Evolutionary conservation across 345 rosid genomes (phyloP).

Genomic region (Hibiscus trionum): DNA sequence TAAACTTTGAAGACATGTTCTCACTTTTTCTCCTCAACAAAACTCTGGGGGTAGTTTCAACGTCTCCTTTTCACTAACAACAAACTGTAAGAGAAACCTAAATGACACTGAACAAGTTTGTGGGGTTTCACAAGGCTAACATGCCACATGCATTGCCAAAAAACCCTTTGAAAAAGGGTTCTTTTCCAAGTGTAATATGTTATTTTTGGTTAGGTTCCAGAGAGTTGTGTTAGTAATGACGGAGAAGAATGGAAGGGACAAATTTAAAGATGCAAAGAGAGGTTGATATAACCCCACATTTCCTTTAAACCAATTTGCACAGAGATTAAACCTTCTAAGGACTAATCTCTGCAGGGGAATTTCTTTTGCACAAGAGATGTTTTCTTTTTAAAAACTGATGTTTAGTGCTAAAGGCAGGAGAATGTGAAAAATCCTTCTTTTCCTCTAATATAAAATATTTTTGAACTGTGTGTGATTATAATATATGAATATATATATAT

Average conservation of each 20-base stretch:
- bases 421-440: not conserved
- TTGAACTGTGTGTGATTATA: too few relatives aligned
- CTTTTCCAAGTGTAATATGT: not conserved
- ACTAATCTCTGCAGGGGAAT: not conserved
- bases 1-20: conserved; percentile 60
- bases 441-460: not conserved
- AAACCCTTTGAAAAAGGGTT: not conserved
- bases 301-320: conserved; percentile 11
- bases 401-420: not conserved
- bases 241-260: conserved; percentile 5
- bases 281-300: conserved; percentile 17
- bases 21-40: not conserved
- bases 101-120: not conserved
- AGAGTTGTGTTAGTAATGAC: conserved; percentile 7
- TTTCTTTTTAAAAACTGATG: not conserved
- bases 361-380: not conserved
- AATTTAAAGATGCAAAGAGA: conserved; percentile 18
- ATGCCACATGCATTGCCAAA: conserved; percentile 4
- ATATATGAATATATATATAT: too few relatives aligned
- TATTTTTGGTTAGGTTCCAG: not conserved
- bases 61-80: not conserved
- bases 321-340: conserved; percentile 1
- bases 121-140: not conserved
- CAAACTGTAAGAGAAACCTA: not conserved
- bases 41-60: not conserved